Evolutionary conservation across 306 rosid genomes (phyloP).

Genomic region (Elaeagnus macrophylla): DNA sequence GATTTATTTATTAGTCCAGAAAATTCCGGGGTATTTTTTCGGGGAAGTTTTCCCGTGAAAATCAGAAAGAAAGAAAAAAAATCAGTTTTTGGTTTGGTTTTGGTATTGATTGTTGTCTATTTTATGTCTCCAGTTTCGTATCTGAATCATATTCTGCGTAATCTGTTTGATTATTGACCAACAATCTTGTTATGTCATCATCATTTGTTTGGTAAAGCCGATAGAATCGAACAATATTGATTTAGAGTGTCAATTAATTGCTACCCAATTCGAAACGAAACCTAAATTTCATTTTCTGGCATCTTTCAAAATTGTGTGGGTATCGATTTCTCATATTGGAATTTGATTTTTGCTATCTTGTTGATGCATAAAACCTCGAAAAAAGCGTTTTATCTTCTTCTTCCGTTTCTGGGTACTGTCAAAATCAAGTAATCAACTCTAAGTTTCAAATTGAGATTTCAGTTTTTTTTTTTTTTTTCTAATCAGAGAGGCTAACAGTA

Average conservation of each 20-base stretch:
- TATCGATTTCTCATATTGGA: slow-evolving; percentile 1
- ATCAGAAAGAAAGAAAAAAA: slow-evolving; percentile 1
- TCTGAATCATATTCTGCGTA: slow-evolving; percentile 4
- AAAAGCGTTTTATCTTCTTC: neutral
- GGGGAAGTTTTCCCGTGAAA: slow-evolving; percentile 13
- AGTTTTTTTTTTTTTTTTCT: too few species aligned
- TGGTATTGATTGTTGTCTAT: neutral
- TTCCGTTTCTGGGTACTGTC: slow-evolving; percentile 6
- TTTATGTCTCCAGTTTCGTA: neutral
- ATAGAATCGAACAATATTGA: slow-evolving; percentile 10
- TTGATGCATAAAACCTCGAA: neutral
- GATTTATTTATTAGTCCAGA: neutral
- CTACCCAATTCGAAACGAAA: neutral
- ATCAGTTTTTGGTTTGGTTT: neutral
- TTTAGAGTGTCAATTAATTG: slow-evolving; percentile 15
- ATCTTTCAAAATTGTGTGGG: neutral
- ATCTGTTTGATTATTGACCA: neutral
- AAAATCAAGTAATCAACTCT: neutral
- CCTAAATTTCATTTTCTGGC: neutral
- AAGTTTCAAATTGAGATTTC: slow-evolving; percentile 21
- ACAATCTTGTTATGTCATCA: neutral
- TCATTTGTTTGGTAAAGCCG: neutral
- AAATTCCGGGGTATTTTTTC: too few species aligned
- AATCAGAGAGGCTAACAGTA: too few species aligned
- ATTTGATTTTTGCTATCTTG: neutral